phyloP scores from a whole-genome alignment of 805 yeast genomes.

The Ogataea siamensis region DNA sequence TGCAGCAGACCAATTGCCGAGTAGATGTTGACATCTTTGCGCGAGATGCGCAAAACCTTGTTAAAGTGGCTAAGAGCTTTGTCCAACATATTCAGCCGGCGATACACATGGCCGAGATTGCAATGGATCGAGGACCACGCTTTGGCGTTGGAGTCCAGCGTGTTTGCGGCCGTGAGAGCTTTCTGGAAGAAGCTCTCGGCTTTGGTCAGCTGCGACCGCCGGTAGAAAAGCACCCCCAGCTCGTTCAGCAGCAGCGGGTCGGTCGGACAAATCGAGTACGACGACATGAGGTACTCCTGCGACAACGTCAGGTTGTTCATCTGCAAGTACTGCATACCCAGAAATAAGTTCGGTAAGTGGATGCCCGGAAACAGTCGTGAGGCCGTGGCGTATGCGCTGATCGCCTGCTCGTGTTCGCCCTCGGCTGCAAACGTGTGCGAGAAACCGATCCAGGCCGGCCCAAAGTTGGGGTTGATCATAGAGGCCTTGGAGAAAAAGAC shows the following conservation, averaged over 20 bases:
- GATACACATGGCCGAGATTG: constrained; percentile 84
- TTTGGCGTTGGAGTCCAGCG: constrained; percentile 71
- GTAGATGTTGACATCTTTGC: constrained; percentile 65
- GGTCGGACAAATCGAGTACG: constrained; percentile 72
- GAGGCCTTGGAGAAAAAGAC: constrained; percentile 88
- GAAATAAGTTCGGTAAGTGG: constrained; percentile 81
- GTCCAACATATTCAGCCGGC: constrained; percentile 58
- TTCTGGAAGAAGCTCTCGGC: constrained; percentile 71
- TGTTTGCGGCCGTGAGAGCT: constrained; percentile 68
- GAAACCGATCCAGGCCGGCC: constrained; percentile 97
- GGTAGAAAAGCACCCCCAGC: constrained; percentile 87
- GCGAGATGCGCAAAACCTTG: constrained; percentile 67
- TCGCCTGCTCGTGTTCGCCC: constrained; percentile 99
- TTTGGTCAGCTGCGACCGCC: constrained; percentile 59
- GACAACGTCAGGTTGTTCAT: constrained; percentile 81
- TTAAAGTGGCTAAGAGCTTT: constrained; percentile 74
- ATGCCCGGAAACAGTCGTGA: constrained; percentile 88
- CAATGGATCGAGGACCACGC: constrained; percentile 85
- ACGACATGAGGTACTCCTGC: constrained; percentile 76
- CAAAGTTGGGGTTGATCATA: constrained; percentile 81
- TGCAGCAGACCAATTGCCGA: constrained; percentile 84
- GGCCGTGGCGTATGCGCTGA: constrained; percentile 95
- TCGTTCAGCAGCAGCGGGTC: constrained; percentile 92
- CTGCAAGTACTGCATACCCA: constrained; percentile 95
- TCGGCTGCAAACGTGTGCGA: constrained; percentile 97